Base-by-base conservation (phyloP, 2,329 filamentous ascomycete species). In the Domatiomyces catenatus region DNA sequence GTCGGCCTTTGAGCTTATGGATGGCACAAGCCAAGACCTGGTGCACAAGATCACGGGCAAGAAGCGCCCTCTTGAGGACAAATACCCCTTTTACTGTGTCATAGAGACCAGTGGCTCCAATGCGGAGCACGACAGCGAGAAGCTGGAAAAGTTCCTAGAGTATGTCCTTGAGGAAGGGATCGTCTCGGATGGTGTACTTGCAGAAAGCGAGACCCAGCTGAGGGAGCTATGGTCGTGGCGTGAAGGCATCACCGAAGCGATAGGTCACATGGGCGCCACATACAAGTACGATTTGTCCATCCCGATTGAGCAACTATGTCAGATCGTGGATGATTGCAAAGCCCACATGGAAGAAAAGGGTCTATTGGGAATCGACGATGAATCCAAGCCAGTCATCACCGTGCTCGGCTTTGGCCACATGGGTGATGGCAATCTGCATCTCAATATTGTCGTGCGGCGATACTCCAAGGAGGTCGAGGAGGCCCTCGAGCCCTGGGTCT, bases 271-370 rank as follows among this genome's bases (percentile, higher is more conserved):
- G 69, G 93, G 92, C 52, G 92, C 89, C 44, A 89, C 92, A 7
- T 98, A 98, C 77, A 98, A 98, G 71, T 98, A 98, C 66, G 92
- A 98, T 63, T 75, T 98, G 28, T 96, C 92, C 5, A 94, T 98
- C 58, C 92, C 92, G 1, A 75, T 98, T 24, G 69, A 77, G 10
- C 83, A 94, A 58, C 79, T 98, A 61, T 98, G 98, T 70, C 73
- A 78, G 59, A 74, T 98, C 26, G 92, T 98, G 26, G 85, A 92
- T 57, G 92, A 96, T 60, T 84, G 82, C 19, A 77, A 83, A 56
- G 79, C 78, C 49, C 80, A 81, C 49, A 75, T 98, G 57, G 74
- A 76, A 1, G 75, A 81, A 49, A 81, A 82, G 28, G 87, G 88
- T 0, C 75, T 96, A 2, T 74, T 94, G 42, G 84, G 86, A 49